Base-by-base conservation (phyloP, 1,284 basidiomycete species). In the Apiotrichum domesticum region DNA sequence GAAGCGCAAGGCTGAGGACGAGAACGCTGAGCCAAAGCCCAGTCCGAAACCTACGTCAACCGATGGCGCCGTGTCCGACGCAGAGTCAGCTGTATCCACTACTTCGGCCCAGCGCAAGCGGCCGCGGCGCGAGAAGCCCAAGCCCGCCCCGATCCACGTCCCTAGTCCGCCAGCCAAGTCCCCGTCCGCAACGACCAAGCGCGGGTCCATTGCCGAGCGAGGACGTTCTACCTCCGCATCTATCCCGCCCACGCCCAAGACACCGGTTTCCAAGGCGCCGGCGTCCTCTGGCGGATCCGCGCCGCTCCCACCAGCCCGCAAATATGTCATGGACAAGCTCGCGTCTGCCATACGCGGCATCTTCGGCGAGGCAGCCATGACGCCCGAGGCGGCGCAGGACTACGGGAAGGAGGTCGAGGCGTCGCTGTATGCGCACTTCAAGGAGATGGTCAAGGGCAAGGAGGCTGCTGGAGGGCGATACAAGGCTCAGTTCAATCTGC, bases 401-500 rank as follows among this genome's bases (percentile, higher is more conserved):
- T 72, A 66, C 49, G 66, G 60, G 1, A 45, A 35, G 4, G 65
- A 69, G 15, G 54, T 73, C 1, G 73, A 75, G 58, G 55, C 55
- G 2, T 61, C 58, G 2, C 50, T 75, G 41, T 75, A 65, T 50
- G 47, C 53, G 6, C 52, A 57, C 11, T 68, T 72, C 61, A 71
- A 70, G 51, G 73, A 74, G 43, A 53, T 58, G 0, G 52, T 64
- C 11, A 63, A 58, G 39, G 70, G 68, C 11, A 75, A 75, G 54
- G 69, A 68, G 21, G 58, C 58, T 14, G 67, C 68, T 5, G 72
- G 68, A 3, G 62, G 50, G 0, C 57, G 66, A 33, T 75, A 75
- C 62, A 75, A 75, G 70, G 63, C 66, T 1, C 73, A 75, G 62
- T 73, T 69, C 63, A 71, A 68, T 51, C 62, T 71, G 4, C 61